Conservation (phyloP, 192 early-diverging fungal genomes). For the Powellomyces hirtus region DNA sequence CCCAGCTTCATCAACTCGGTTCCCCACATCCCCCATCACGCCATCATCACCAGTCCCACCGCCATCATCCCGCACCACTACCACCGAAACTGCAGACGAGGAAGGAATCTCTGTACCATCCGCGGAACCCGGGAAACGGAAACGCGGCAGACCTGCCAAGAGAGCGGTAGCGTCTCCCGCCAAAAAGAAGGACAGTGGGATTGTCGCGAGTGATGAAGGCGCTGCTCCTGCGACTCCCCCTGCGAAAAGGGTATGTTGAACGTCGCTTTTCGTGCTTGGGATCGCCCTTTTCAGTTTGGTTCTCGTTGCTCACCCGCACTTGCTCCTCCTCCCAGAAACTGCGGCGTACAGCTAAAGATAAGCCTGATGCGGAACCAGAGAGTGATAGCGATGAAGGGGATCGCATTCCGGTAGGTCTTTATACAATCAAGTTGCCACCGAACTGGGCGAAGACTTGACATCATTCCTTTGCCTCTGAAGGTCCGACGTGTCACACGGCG, state of each 20-base stretch:
- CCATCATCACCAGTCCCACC: background rate
- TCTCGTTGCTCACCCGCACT: no score
- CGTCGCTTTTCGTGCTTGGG: no score
- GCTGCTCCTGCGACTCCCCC: background rate
- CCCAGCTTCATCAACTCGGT: background rate
- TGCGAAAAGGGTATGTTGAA: background rate
- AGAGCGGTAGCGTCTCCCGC: no score
- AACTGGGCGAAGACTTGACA: no score
- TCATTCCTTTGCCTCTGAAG: no score
- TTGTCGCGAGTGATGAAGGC: background rate
- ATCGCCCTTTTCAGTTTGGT: no score
- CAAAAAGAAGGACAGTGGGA: background rate
- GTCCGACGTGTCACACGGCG: no score
- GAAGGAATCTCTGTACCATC: no score
- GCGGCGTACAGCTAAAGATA: background rate
- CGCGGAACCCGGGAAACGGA: background rate
- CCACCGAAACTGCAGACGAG: no score
- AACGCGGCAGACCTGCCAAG: background rate
- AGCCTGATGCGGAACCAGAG: background rate
- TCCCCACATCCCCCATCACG: background rate
- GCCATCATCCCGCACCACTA: no score
- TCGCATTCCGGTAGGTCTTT: background rate
- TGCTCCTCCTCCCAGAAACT: background rate
- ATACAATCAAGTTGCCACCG: no score
- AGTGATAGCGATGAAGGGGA: background rate